Percentiles rank a stretch among this genome's conserved stretches.
Conservation (phyloP, 148 eudicot species). For the Euryodendron excelsum region DNA sequence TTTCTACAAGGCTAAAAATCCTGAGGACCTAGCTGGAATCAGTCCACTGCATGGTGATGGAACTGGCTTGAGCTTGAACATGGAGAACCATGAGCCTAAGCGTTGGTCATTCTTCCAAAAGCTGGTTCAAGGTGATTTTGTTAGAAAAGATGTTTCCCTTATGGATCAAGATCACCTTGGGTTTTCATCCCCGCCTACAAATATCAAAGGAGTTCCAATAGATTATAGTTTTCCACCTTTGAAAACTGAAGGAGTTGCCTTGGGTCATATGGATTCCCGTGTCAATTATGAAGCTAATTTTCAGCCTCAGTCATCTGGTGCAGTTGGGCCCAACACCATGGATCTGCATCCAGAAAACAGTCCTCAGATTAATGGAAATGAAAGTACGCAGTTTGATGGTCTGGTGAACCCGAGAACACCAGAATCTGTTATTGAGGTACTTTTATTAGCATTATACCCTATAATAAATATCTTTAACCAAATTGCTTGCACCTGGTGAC, state of each 20-base stretch:
- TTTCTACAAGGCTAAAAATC: slow-evolving; percentile 41
- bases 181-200: slow-evolving; percentile 27
- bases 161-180: slow-evolving; percentile 61
- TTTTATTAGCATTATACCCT: background rate
- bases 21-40: slow-evolving; percentile 34
- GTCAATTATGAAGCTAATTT: slow-evolving; percentile 31
- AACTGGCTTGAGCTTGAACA: slow-evolving; percentile 60
- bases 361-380: slow-evolving; percentile 28
- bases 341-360: slow-evolving; percentile 29
- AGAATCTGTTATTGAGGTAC: slow-evolving; percentile 43
- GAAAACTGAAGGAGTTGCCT: slow-evolving; percentile 31
- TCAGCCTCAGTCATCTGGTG: slow-evolving; percentile 26
- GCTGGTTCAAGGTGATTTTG: slow-evolving; percentile 45
- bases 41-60: slow-evolving; percentile 51
- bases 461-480: background rate
- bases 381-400: slow-evolving; percentile 34
- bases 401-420: slow-evolving; percentile 27
- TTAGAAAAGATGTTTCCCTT: slow-evolving; percentile 49
- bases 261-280: slow-evolving; percentile 34
- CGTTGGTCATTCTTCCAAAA: slow-evolving; percentile 61
- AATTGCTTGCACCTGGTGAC: slow-evolving; percentile 2
- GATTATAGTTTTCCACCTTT: slow-evolving; percentile 35
- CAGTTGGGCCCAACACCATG: slow-evolving; percentile 32
- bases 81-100: slow-evolving; percentile 53
- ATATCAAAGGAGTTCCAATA: slow-evolving; percentile 31